A percentile compares a stretch with the other conserved stretches of the same genome.
phyloP scores from a whole-genome alignment of 169 alveolate genomes.

The Plasmodium sp. region DNA sequence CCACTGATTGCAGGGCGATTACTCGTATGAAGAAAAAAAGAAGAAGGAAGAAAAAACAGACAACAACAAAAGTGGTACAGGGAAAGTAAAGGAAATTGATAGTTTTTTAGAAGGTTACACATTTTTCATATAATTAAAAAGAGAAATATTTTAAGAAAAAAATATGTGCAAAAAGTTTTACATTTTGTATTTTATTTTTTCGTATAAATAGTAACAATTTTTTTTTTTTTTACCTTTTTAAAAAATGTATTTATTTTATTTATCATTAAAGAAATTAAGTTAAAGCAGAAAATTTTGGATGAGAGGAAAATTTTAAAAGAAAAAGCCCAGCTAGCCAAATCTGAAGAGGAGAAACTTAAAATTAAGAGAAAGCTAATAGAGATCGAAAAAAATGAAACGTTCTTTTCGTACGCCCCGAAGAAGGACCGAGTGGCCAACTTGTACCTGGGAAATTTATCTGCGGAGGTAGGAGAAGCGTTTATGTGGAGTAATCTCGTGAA shows the following conservation, averaged over 20 bases:
- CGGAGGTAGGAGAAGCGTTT: slow-evolving; percentile 76
- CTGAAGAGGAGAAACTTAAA: slow-evolving; percentile 78
- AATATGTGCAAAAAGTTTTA: not conserved
- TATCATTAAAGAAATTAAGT: slow-evolving; percentile 20
- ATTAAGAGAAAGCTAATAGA: slow-evolving; percentile 70
- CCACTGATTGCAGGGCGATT: not conserved
- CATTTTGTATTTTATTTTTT: slow-evolving; percentile 4
- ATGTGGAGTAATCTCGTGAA: not conserved
- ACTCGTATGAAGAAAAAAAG: slow-evolving; percentile 39
- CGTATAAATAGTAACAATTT: slow-evolving; percentile 21
- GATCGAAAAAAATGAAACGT: slow-evolving; percentile 65
- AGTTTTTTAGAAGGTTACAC: slow-evolving; percentile 82
- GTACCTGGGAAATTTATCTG: slow-evolving; percentile 87
- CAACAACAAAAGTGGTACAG: slow-evolving; percentile 4
- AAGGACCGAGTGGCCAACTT: slow-evolving; percentile 78
- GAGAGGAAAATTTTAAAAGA: slow-evolving; percentile 56
- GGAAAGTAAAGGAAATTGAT: slow-evolving; percentile 80
- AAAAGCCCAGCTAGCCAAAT: slow-evolving; percentile 71
- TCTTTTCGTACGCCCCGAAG: slow-evolving; percentile 43
- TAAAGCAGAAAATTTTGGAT: slow-evolving; percentile 70
- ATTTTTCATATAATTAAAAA: slow-evolving; percentile 13
- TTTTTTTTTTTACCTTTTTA: not conserved
- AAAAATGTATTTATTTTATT: slow-evolving; percentile 7
- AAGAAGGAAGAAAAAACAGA: slow-evolving; percentile 24
- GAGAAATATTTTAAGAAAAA: slow-evolving; percentile 1